Percentiles rank a stretch among this genome's conserved stretches.
These are phyloP conservation scores for Trichoderma sp. DNA, from an alignment of 2,329 filamentous ascomycete species.

Conservation along the genomic window DNA sequence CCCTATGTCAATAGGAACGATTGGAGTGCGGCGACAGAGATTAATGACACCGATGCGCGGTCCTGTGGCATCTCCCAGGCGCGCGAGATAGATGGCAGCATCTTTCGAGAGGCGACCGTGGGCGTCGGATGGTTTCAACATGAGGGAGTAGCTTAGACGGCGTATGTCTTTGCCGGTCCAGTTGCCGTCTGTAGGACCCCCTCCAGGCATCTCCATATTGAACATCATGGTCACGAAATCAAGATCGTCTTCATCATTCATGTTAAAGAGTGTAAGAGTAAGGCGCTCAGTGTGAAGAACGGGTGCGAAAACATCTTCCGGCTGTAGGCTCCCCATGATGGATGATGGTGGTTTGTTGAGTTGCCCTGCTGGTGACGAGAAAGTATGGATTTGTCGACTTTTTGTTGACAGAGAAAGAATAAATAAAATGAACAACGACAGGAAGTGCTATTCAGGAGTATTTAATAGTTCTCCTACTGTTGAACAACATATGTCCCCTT, in stretches of 20 bases:
- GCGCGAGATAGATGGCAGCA: neutral
- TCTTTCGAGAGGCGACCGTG: neutral
- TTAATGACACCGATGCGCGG: neutral
- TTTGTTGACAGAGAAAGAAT: neutral
- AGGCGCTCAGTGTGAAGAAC: neutral
- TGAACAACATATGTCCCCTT: neutral
- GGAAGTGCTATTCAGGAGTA: neutral
- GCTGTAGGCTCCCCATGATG: neutral
- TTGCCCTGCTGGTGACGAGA: neutral
- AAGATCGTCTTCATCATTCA: neutral
- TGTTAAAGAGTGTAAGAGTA: neutral
- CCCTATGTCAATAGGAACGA: neutral
- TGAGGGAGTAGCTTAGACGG: neutral
- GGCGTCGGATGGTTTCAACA: neutral
- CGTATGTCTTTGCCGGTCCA: neutral
- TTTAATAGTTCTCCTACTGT: neutral
- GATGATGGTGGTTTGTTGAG: neutral
- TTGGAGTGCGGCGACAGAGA: neutral
- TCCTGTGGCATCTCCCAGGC: neutral
- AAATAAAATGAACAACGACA: neutral
- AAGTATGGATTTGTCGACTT: neutral
- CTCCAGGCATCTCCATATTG: neutral
- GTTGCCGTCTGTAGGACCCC: neutral
- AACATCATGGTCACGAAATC: neutral
- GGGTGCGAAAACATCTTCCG: neutral